Evolutionary conservation across 345 rosid species (phyloP).

Genomic region (Litchi chinensis): DNA sequence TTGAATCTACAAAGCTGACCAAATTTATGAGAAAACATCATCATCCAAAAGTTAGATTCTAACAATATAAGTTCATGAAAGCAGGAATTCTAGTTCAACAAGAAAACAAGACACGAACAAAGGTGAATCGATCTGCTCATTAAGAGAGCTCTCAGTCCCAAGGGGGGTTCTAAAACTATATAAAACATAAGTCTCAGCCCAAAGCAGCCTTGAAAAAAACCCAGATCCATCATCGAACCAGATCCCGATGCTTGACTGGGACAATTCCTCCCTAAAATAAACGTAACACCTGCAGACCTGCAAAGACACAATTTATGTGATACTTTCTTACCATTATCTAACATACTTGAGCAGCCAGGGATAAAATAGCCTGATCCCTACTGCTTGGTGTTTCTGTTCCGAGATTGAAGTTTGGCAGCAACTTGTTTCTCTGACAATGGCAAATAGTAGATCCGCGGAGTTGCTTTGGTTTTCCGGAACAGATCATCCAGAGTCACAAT

Average conservation of each 20-base stretch:
- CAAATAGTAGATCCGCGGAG: constrained; percentile 94
- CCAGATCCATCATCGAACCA: constrained; percentile 29
- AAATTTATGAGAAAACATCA: not conserved
- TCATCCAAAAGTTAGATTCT: constrained; percentile 27
- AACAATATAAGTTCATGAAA: constrained; percentile 23
- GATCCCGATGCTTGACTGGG: constrained; percentile 29
- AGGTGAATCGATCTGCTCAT: constrained; percentile 22
- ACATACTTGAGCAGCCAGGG: constrained; percentile 32
- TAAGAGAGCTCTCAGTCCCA: constrained; percentile 22
- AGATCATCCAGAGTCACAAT: constrained; percentile 93
- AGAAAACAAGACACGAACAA: constrained; percentile 24
- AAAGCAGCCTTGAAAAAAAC: constrained; percentile 30
- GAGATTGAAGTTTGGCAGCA: constrained; percentile 67
- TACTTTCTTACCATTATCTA: constrained; percentile 40
- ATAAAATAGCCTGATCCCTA: constrained; percentile 38
- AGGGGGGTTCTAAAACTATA: constrained; percentile 33
- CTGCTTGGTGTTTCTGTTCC: constrained; percentile 40
- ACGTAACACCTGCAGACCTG: constrained; percentile 54
- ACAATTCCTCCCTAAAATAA: constrained; percentile 28
- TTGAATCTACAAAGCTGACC: not conserved
- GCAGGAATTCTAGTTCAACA: constrained; percentile 24
- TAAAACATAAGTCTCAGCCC: constrained; percentile 23
- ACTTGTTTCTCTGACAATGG: constrained; percentile 92
- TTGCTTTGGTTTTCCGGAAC: constrained; percentile 87
- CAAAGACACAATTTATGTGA: constrained; percentile 42